Evolutionary conservation across 2,329 filamentous ascomycete species (phyloP).

Genomic region (Epichloe sibirici): DNA sequence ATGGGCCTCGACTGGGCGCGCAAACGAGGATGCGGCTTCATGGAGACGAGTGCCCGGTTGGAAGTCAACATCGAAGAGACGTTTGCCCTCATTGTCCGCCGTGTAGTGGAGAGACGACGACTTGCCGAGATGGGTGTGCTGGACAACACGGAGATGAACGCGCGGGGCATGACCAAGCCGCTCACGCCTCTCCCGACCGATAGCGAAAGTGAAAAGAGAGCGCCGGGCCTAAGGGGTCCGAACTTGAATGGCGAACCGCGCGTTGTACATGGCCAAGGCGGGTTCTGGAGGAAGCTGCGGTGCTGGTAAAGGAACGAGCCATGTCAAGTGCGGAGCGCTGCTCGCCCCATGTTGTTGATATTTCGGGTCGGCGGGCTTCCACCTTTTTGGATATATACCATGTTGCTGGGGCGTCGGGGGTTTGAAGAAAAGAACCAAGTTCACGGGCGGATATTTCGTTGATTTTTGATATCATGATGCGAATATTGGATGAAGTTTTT

Average conservation of each 20-base stretch:
- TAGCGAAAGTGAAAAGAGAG: slow-evolving; percentile 32
- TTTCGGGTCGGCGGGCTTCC: not conserved
- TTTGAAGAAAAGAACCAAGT: not conserved
- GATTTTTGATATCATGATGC: not conserved
- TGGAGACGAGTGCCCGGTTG: slow-evolving; percentile 76
- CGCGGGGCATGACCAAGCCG: slow-evolving; percentile 45
- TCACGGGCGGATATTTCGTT: not conserved
- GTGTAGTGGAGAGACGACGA: slow-evolving; percentile 46
- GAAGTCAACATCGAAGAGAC: slow-evolving; percentile 87
- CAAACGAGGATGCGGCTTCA: slow-evolving; percentile 63
- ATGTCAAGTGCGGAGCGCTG: not conserved
- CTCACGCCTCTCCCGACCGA: slow-evolving; percentile 37
- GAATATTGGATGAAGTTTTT: not conserved
- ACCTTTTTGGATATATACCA: slow-evolving; percentile 9
- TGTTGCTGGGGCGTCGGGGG: slow-evolving; percentile 4
- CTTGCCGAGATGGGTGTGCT: slow-evolving; percentile 35
- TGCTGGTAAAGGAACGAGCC: slow-evolving; percentile 34
- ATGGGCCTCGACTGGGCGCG: slow-evolving; percentile 68
- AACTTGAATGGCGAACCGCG: slow-evolving; percentile 30
- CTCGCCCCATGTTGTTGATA: not conserved
- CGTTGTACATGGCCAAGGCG: slow-evolving; percentile 28
- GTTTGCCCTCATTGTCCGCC: slow-evolving; percentile 57
- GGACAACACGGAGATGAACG: slow-evolving; percentile 31
- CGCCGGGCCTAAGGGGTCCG: slow-evolving; percentile 31
- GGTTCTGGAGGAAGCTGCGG: slow-evolving; percentile 44